Base-by-base conservation (phyloP, 345 rosid species). In the Citrus maxima region DNA sequence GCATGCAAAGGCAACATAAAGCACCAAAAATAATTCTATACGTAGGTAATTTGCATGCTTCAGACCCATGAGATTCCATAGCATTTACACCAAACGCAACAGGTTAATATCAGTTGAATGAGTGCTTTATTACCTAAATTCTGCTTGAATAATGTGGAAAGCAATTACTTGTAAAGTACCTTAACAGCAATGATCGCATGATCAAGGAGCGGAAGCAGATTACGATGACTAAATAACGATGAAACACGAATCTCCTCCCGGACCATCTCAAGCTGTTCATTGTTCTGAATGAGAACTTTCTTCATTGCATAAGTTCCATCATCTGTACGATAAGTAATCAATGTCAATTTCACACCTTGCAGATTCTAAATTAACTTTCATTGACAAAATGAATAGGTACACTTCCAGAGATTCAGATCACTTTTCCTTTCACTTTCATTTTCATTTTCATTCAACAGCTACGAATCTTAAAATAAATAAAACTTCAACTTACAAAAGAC, bases 301-400 rank as follows among this genome's bases (percentile, higher is more conserved):
- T 95, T 95, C 96, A 95, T 90, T 30, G 98, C 99, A 61, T 93
- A 96, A 60, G 92, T 93, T 68, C 97, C 97, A 89, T 91, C 97
- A 78, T 83, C 98, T 96, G 84, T 88, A 82, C 51, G 32, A 16
- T 30, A 76, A 79, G 10, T 30, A 73, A 79, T 56, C 63, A 68
- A 38, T 70, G 10, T 67, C 66, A 66, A 76, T 58, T 25, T 25
- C 46, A 38, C 34, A 40, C 35, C 42, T 46, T 46, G 51, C 51
- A 46, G 51, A 46, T 46, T 46, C 51, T 13, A 12, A 46, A 13
- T 46, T 3, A 46, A 12, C 16, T 42, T 42, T 10, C 14, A 10
- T 12, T 42, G 51, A 42, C 0, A 42, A 10, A 42, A 42, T 42
- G 51, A 42, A 54, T 38, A 72, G 19, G 19, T 51, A 14, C 4